Evolutionary conservation across 2,329 filamentous ascomycete genomes (phyloP).

Genomic region (Epicoccum sorghinum): DNA sequence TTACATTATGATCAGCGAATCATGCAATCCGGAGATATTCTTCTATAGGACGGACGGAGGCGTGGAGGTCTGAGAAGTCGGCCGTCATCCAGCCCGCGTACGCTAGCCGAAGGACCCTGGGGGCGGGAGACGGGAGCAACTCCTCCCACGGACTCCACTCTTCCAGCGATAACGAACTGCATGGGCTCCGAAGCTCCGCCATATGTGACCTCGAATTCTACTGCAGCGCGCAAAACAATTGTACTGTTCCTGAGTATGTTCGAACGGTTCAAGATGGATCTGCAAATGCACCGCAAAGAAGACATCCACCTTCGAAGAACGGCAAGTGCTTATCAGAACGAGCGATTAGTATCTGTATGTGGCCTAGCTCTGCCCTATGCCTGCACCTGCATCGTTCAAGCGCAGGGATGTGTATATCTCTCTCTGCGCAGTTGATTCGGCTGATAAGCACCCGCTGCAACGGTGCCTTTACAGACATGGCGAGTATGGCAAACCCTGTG

Average conservation of each 20-base stretch:
- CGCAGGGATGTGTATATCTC: slow-evolving; percentile 12
- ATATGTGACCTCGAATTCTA: too few species aligned
- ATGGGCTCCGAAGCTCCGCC: too few species aligned
- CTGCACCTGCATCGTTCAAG: slow-evolving; percentile 8
- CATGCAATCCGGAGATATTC: slow-evolving; percentile 1
- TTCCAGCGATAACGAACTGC: too few species aligned
- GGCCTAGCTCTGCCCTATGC: neutral
- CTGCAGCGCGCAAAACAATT: too few species aligned
- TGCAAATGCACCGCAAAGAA: too few species aligned
- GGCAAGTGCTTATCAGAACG: too few species aligned
- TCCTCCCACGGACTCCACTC: slow-evolving; percentile 5
- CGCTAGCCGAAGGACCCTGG: slow-evolving; percentile 11
- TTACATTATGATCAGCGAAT: slow-evolving; percentile 3
- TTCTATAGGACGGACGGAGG: neutral
- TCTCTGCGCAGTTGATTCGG: slow-evolving; percentile 5
- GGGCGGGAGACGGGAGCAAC: slow-evolving; percentile 16
- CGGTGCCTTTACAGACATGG: neutral
- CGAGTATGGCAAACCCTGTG: neutral
- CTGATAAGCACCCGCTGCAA: slow-evolving; percentile 15
- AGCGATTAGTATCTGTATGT: neutral
- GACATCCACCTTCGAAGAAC: too few species aligned
- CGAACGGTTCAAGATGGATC: too few species aligned
- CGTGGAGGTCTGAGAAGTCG: slow-evolving; percentile 6
- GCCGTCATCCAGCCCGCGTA: neutral
- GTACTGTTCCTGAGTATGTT: too few species aligned